Conservation (phyloP, 805 yeast genomes). For the Pichia cephalocereana region DNA sequence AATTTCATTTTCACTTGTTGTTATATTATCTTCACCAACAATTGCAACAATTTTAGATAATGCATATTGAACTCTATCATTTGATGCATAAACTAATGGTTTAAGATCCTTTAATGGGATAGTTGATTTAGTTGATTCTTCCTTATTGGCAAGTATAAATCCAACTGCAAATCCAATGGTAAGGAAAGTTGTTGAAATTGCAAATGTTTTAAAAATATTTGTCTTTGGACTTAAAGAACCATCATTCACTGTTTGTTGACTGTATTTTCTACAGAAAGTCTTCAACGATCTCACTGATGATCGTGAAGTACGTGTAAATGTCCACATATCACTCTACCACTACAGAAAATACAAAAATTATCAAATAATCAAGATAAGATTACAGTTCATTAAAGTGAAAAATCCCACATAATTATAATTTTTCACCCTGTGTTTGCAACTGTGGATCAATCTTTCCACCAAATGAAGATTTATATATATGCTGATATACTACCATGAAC, state of each 20-base stretch:
- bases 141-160: background rate
- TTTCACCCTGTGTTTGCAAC: too few relatives aligned
- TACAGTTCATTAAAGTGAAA: too few relatives aligned
- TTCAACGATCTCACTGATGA: background rate
- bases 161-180: conserved; percentile 10
- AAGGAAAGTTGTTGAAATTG: conserved; percentile 6
- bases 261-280: too few relatives aligned
- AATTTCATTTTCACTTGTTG: conserved; percentile 28
- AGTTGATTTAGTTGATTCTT: conserved; percentile 8
- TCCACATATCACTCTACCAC: too few relatives aligned
- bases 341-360: too few relatives aligned
- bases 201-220: background rate
- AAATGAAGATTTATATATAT: too few relatives aligned
- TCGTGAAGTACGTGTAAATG: background rate
- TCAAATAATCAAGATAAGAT: too few relatives aligned
- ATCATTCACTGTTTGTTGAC: background rate
- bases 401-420: too few relatives aligned
- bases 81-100: conserved; percentile 47
- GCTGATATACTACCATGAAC: too few relatives aligned
- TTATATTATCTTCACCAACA: conserved; percentile 47
- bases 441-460: too few relatives aligned
- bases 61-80: conserved; percentile 38
- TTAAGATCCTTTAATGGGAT: conserved; percentile 30
- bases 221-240: background rate
- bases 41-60: conserved; percentile 40